These are phyloP conservation scores for Knoxdaviesia capensis DNA, from an alignment of 2,329 filamentous ascomycete species.

Conservation along the genomic window DNA sequence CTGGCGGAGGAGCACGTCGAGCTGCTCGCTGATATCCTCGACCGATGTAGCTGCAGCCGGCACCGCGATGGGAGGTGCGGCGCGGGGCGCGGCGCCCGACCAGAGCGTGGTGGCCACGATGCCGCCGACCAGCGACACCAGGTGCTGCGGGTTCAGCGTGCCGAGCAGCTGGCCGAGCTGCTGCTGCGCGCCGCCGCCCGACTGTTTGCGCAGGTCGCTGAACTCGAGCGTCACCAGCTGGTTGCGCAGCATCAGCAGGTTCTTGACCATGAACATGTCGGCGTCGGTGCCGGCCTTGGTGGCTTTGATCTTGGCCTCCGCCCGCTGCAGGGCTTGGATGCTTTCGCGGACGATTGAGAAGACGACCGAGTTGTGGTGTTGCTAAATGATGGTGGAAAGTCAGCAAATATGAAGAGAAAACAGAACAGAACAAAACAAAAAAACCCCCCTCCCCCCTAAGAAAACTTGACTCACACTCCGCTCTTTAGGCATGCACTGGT, in stretches of 20 bases:
- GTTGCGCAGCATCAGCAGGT: slow-evolving; percentile 86
- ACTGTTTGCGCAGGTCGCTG: slow-evolving; percentile 38
- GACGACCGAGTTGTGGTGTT: slow-evolving; percentile 32
- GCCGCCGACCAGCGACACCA: slow-evolving; percentile 36
- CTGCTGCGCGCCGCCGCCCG: slow-evolving; percentile 27
- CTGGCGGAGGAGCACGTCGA: slow-evolving; percentile 41
- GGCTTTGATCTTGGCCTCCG: slow-evolving; percentile 48
- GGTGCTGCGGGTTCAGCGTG: slow-evolving; percentile 34
- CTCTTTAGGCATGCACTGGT: slow-evolving; percentile 43
- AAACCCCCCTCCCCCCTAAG: too few species aligned
- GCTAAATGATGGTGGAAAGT: slow-evolving; percentile 13
- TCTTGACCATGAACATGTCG: slow-evolving; percentile 85
- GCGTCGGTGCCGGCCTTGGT: slow-evolving; percentile 44
- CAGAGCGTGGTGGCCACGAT: slow-evolving; percentile 28
- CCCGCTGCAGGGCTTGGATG: slow-evolving; percentile 61
- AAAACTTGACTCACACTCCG: slow-evolving; percentile 27
- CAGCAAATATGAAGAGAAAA: not conserved
- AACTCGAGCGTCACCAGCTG: slow-evolving; percentile 94
- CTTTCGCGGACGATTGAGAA: slow-evolving; percentile 73
- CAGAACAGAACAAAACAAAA: slow-evolving; percentile 2
- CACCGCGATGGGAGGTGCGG: slow-evolving; percentile 4
- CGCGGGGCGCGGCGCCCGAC: slow-evolving; percentile 11
- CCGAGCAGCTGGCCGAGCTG: slow-evolving; percentile 48
- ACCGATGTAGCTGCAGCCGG: slow-evolving; percentile 15
- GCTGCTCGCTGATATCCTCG: slow-evolving; percentile 42